A percentile compares a stretch with the other conserved stretches of the same genome.
These are phyloP conservation scores for Straminergon stramineum DNA, from an alignment of 225 moss, liverwort and hornwort species.

Conservation along the genomic window DNA sequence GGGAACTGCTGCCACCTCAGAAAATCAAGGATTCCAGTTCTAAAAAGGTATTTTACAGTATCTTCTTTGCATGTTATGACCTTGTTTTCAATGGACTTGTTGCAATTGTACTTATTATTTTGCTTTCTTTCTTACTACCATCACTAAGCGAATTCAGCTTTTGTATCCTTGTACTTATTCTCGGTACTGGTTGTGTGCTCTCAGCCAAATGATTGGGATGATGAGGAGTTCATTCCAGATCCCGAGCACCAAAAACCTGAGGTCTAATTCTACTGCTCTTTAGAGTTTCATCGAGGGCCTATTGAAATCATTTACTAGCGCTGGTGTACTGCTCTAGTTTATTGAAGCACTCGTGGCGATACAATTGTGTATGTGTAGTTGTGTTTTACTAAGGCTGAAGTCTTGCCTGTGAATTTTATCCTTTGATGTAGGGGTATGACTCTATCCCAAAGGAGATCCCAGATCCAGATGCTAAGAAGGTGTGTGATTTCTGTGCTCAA, in stretches of 20 bases:
- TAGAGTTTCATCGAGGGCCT: background rate
- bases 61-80: background rate
- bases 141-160: background rate
- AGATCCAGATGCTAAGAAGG: constrained; percentile 32
- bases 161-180: background rate
- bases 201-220: constrained; percentile 60
- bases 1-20: constrained; percentile 72
- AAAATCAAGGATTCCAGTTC: constrained; percentile 56
- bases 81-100: background rate
- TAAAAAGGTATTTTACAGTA: constrained; percentile 39
- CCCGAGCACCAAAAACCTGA: constrained; percentile 29
- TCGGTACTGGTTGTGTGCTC: constrained; percentile 1
- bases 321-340: background rate
- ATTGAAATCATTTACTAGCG: background rate
- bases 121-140: background rate
- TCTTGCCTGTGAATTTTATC: background rate
- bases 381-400: background rate
- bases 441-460: constrained; percentile 24
- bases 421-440: constrained; percentile 24
- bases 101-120: background rate
- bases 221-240: constrained; percentile 26
- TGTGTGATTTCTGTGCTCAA: background rate
- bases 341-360: background rate
- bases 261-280: constrained; percentile 9
- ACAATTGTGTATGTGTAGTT: background rate